These are phyloP conservation scores for Penicillium lividum DNA, from an alignment of 495 filamentous ascomycete genomes.

Conservation along the genomic window DNA sequence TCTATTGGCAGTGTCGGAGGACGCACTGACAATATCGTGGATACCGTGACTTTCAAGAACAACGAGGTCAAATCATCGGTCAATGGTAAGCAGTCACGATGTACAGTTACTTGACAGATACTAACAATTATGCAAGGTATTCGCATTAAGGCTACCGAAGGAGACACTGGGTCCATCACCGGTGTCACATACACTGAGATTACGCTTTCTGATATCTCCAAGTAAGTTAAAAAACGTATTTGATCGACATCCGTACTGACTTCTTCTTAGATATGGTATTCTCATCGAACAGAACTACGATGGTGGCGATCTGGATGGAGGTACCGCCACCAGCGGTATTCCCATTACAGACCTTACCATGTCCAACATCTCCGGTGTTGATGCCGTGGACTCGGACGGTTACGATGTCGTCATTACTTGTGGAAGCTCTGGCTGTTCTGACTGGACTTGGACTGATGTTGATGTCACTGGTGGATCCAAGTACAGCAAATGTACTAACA, in stretches of 20 bases:
- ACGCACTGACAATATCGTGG: constrained; percentile 55
- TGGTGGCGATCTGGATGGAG: constrained; percentile 54
- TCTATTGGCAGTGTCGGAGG: constrained; percentile 67
- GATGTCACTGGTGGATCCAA: constrained; percentile 11
- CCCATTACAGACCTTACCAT: constrained; percentile 33
- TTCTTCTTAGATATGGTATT: constrained; percentile 51
- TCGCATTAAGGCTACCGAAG: constrained; percentile 30
- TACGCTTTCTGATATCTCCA: constrained; percentile 23
- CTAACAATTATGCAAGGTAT: constrained; percentile 15
- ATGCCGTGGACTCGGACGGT: constrained; percentile 5
- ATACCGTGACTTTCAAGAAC: constrained; percentile 49
- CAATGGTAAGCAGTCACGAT: constrained; percentile 34
- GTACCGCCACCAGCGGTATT: constrained; percentile 54
- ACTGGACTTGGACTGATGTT: constrained; percentile 19
- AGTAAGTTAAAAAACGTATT: constrained; percentile 7
- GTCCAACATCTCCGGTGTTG: constrained; percentile 7
- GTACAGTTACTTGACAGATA: neutral
- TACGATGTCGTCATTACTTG: constrained; percentile 16
- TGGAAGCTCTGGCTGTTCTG: constrained; percentile 13
- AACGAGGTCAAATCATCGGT: constrained; percentile 49
- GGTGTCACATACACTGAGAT: constrained; percentile 27
- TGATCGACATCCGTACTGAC: neutral
- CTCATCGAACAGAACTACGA: constrained; percentile 66
- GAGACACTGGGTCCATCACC: constrained; percentile 27
- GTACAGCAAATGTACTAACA: constrained; percentile 17